Base-by-base conservation (phyloP, 306 rosid genomes). In the Pterocarpus santalinus region DNA sequence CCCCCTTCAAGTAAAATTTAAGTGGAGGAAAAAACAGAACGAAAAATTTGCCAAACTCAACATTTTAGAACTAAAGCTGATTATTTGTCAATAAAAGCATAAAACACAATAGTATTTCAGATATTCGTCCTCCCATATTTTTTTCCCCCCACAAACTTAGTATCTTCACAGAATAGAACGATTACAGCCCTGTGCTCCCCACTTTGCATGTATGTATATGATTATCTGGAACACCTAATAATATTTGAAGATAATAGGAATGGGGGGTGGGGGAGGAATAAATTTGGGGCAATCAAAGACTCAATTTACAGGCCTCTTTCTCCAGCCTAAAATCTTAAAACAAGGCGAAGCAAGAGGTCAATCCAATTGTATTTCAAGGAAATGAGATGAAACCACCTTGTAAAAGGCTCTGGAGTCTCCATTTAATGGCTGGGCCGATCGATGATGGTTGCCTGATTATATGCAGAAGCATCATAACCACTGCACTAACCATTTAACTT, bases 321-420 rank as follows among this genome's bases (percentile, higher is more conserved):
- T 83, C 88, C 66, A 77, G 92, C 94, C 98, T 89, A 90, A 87
- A 88, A 89, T 89, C 91, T 86, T 92, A 87, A 90, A 89, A 83
- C 84, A 84, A 91, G 97, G 97, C 89, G 86, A 78, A 87, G 89
- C 80, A 81, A 88, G 92, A 90, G 90, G 92, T 83, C 87, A 84
- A 89, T 83, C 89, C 88, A 88, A 91, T 88, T 65, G 89, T 75
- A 70, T 85, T 84, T 74, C 80, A 85, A 86, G 63, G 86, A 85
- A 83, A 86, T 73, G 87, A 80, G 83, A 87, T 77, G 84, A 87
- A 81, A 88, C 76, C 85, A 82, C 82, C 73, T 44, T 53, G 75
- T 73, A 41, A 28, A 78, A 77, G 76, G 75, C 81, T 80, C 57
- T 14, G 70, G 78, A 71, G 55, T 61, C 86, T 71, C 85, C 71